phyloP scores from a whole-genome alignment of 345 rosid species.

The Reutealis trisperma region DNA sequence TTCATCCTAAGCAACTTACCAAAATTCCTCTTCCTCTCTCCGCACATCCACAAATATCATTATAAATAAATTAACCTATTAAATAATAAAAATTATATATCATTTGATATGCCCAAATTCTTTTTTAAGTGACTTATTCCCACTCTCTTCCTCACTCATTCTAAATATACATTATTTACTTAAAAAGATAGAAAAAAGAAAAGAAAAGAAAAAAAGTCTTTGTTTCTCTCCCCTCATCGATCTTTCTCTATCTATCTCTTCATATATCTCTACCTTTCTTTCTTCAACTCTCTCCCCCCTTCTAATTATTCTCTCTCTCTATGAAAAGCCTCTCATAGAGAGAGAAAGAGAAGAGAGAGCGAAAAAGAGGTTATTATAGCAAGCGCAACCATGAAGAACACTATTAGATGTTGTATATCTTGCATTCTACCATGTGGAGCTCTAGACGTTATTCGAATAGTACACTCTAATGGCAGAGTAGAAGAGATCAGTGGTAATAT shows the following conservation, averaged over 20 bases:
- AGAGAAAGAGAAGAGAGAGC: conserved; percentile 3
- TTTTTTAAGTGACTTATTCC: conserved; percentile 34
- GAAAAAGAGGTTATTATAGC: background rate
- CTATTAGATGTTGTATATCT: conserved; percentile 92
- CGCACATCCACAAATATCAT: background rate
- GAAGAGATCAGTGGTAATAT: conserved; percentile 88
- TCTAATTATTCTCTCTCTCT: conserved; percentile 18
- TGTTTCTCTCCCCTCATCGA: conserved; percentile 4
- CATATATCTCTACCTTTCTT: conserved; percentile 12
- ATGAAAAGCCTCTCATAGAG: conserved; percentile 1
- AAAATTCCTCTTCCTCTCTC: conserved; percentile 17
- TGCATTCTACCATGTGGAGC: conserved; percentile 99
- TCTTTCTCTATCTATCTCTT: conserved; percentile 10
- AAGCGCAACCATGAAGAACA: conserved; percentile 60
- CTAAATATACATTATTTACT: background rate
- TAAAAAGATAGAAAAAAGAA: background rate
- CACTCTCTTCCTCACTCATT: conserved; percentile 5
- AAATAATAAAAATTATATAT: conserved; percentile 8
- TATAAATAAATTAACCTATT: background rate
- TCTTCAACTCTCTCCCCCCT: conserved; percentile 13
- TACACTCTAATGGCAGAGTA: conserved; percentile 84
- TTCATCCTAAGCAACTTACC: conserved; percentile 48
- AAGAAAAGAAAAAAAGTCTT: conserved; percentile 14
- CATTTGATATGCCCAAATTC: conserved; percentile 15
- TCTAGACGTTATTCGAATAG: conserved; percentile 89